Percentiles rank a stretch among this genome's conserved stretches.
phyloP scores from a whole-genome alignment of 768 basidiomycete species.

The Coprinopsis strossmayeri region DNA sequence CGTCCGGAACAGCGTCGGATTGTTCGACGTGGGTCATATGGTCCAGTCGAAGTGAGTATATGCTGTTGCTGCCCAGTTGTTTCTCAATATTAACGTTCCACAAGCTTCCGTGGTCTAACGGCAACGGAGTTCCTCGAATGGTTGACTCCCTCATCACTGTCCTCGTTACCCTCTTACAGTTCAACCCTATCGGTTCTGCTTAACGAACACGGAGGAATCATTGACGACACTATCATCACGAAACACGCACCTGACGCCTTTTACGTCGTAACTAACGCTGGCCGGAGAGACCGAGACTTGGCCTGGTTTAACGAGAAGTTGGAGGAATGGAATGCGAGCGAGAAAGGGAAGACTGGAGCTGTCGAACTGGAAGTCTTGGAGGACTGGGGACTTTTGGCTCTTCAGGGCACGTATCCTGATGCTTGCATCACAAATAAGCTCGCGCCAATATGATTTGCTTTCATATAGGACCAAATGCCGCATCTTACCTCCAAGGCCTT shows the following conservation, averaged over 20 bases:
- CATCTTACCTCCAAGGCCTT: conserved; percentile 68
- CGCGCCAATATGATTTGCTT: neutral
- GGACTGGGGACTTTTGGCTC: conserved; percentile 80
- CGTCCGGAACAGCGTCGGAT: conserved; percentile 71
- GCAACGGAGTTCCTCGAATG: conserved; percentile 80
- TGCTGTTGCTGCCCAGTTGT: neutral
- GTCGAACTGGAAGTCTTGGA: conserved; percentile 82
- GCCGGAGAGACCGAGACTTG: conserved; percentile 74
- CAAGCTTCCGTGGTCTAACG: conserved; percentile 75
- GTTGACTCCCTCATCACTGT: conserved; percentile 81
- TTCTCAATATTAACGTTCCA: conserved; percentile 7
- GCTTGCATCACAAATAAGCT: neutral
- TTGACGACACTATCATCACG: conserved; percentile 92
- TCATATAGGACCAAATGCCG: conserved; percentile 69
- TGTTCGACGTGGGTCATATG: conserved; percentile 99
- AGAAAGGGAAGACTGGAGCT: conserved; percentile 42
- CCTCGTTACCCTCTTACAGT: conserved; percentile 57
- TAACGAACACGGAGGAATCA: conserved; percentile 87
- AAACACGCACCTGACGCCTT: conserved; percentile 75
- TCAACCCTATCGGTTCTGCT: conserved; percentile 87
- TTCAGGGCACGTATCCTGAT: conserved; percentile 61
- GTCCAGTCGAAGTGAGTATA: conserved; percentile 77
- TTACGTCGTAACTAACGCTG: conserved; percentile 97
- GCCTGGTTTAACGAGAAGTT: conserved; percentile 68
- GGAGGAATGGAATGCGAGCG: conserved; percentile 69